These are phyloP conservation scores for Beauveria rudraprayagi DNA, from an alignment of 2,329 filamentous ascomycete genomes.

Conservation along the genomic window DNA sequence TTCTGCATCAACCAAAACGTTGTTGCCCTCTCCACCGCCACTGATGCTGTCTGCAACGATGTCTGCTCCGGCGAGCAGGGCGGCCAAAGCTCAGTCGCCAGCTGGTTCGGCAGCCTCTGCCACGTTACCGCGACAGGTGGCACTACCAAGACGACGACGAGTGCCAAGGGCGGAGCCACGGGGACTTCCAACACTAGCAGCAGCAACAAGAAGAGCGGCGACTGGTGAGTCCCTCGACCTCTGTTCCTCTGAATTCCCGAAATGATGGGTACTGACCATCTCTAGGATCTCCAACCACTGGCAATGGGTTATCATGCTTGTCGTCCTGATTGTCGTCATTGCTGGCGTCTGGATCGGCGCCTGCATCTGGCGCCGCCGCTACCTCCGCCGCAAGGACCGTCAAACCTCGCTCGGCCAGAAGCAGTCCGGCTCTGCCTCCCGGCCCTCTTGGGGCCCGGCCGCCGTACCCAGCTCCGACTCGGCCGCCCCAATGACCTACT, in stretches of 20 bases:
- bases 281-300: constrained; percentile 61
- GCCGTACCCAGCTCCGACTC: constrained; percentile 13
- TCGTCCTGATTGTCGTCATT: constrained; percentile 64
- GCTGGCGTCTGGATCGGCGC: constrained; percentile 57
- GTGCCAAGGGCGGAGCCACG: neutral
- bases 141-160: constrained; percentile 11
- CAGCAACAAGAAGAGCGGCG: neutral
- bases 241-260: neutral
- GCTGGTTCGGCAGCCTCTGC: constrained; percentile 66
- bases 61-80: constrained; percentile 39
- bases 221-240: neutral
- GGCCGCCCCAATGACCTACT: neutral
- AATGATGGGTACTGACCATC: neutral
- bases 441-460: constrained; percentile 29
- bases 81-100: constrained; percentile 48
- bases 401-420: constrained; percentile 30
- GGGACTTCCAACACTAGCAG: neutral
- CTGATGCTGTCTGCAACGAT: constrained; percentile 53
- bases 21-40: constrained; percentile 46
- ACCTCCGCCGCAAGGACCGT: constrained; percentile 61
- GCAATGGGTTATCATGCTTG: constrained; percentile 76
- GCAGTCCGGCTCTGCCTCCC: constrained; percentile 29
- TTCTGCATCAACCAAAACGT: constrained; percentile 63
- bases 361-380: constrained; percentile 64
- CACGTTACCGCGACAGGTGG: constrained; percentile 27